Base-by-base conservation (phyloP, 257 asterid genomes). In the Solanum pimpinellifolium region DNA sequence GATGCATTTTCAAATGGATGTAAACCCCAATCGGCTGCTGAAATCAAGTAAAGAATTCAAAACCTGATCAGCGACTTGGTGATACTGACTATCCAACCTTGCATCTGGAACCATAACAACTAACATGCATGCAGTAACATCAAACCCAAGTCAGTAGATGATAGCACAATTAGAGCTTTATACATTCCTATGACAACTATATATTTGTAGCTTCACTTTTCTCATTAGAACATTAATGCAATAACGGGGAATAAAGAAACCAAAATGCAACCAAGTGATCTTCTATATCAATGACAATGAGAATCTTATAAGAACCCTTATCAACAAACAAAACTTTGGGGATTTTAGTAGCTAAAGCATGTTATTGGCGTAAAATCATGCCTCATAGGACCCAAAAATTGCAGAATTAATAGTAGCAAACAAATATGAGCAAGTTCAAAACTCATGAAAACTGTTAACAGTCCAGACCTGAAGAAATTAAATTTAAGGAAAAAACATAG, bases 31-130 rank as follows among this genome's bases (percentile, higher is more conserved):
- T 97, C 95, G 29, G 86, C 86, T 73, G 89, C 91, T 92, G 84
- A 95, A 95, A 92, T 94, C 98, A 89, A 94, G 83, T 73, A 97
- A 89, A 49, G 99, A 95, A 88, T 91, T 90, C 86, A 97, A 90
- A 89, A 95, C 95, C 89, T 92, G 98, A 92, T 95, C 96, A 4
- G 98, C 98, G 25, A 88, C 92, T 89, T 90, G 83, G 27, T 88
- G 96, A 89, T 68, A 94, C 4, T 96, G 91, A 88, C 89, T 91
- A 92, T 95, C 98, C 94, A 97, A 82, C 88, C 96, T 95, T 80
- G 95, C 94, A 92, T 97, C 99, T 69, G 99, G 99, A 88, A 94
- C 96, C 98, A 97, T 97, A 85, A 97, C 96, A 16, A 90, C 98
- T 11, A 93, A 92, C 99, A 98, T 96, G 98, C 92, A 89, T 76